Evolutionary conservation across 129 eudicot species (phyloP).

Genomic region (Centaurea solstitialis): DNA sequence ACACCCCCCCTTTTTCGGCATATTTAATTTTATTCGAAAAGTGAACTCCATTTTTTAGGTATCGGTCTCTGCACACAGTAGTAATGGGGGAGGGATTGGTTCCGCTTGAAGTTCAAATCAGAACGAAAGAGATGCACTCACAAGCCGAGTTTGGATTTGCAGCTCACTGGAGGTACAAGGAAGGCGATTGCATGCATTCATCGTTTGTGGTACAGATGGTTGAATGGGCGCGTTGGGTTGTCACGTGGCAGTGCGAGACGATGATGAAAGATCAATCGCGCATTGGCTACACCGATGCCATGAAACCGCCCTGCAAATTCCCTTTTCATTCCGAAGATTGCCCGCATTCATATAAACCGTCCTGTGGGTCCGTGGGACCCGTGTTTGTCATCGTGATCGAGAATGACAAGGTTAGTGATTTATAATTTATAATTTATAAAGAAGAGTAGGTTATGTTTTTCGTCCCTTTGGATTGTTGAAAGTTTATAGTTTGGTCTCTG

Average conservation of each 20-base stretch:
- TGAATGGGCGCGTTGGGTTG: conserved; percentile 97
- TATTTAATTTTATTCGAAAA: not conserved
- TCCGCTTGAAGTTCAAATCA: conserved; percentile 91
- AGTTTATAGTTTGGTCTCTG: no score
- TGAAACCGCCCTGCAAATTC: conserved; percentile 68
- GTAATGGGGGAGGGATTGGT: conserved; percentile 75
- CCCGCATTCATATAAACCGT: conserved; percentile 67
- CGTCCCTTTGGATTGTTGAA: no score
- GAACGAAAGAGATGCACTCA: conserved; percentile 86
- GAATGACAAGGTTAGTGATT: conserved; percentile 81
- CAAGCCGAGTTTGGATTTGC: conserved; percentile 96
- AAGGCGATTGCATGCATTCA: conserved; percentile 72
- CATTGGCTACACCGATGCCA: conserved; percentile 24
- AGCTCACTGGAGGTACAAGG: conserved; percentile 99
- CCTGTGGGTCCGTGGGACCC: conserved; percentile 67
- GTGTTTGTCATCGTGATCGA: conserved; percentile 81
- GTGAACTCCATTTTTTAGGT: conserved; percentile 32
- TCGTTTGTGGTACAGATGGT: conserved; percentile 94
- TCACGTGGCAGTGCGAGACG: conserved; percentile 94
- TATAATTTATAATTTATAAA: not conserved
- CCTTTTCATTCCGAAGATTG: conserved; percentile 83
- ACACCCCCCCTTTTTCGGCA: not conserved
- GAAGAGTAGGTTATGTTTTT: no score
- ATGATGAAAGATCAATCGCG: conserved; percentile 22
- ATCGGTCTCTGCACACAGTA: conserved; percentile 88